Conservation (phyloP, 176 grass and related monocot species). For the Oryza punctata region DNA sequence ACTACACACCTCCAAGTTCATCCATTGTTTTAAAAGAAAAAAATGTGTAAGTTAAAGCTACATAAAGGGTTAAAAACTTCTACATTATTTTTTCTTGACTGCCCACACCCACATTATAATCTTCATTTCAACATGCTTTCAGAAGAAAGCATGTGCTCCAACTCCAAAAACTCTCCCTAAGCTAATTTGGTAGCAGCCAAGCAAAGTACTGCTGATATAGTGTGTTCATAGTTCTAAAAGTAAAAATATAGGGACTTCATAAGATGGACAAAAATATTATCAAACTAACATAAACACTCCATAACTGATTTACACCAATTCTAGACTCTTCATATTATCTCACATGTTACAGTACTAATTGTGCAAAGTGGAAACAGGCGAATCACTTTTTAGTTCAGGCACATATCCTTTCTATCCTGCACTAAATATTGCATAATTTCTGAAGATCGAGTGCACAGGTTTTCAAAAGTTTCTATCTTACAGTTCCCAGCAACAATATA, state of each 20-base stretch:
- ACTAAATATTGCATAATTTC: too few species aligned
- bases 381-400: not conserved
- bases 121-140: not conserved
- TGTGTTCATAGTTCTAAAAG: not conserved
- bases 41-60: not conserved
- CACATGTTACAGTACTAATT: not conserved
- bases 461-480: not conserved
- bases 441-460: not conserved
- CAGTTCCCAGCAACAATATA: not conserved
- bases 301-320: not conserved
- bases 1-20: not conserved
- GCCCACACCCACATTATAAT: not conserved
- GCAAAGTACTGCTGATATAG: not conserved
- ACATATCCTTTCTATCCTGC: not conserved
- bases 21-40: not conserved
- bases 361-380: conserved; percentile 8
- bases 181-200: not conserved
- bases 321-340: conserved; percentile 1
- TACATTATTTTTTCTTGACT: not conserved
- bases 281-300: not conserved
- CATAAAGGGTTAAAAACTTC: not conserved
- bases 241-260: not conserved
- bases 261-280: not conserved
- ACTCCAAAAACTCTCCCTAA: not conserved
- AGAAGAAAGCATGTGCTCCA: not conserved